phyloP scores from a whole-genome alignment of 495 filamentous ascomycete genomes.

The Massariosphaeria phaeospora region DNA sequence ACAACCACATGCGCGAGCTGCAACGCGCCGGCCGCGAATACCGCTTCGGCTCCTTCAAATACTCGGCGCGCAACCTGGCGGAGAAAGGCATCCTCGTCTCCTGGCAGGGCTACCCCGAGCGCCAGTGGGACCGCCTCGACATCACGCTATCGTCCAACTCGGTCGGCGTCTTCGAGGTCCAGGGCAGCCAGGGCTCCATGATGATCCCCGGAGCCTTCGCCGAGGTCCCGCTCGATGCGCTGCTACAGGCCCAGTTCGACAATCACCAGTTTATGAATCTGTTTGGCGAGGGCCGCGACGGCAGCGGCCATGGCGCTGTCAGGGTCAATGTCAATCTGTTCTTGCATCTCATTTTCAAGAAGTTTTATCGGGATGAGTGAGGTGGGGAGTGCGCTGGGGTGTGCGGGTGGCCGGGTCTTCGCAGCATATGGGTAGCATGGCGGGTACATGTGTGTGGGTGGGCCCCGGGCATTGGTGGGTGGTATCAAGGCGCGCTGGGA shows the following conservation, averaged over 20 bases:
- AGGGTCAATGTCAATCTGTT: slow-evolving; percentile 93
- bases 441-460: no score
- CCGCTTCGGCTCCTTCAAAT: slow-evolving; percentile 97
- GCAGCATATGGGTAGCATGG: no score
- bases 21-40: slow-evolving; percentile 85
- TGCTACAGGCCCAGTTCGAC: slow-evolving; percentile 95
- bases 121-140: slow-evolving; percentile 86
- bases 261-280: slow-evolving; percentile 90
- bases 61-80: slow-evolving; percentile 78
- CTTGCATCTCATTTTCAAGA: slow-evolving; percentile 92
- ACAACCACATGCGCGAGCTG: slow-evolving; percentile 94
- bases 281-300: slow-evolving; percentile 58
- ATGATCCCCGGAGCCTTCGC: slow-evolving; percentile 93
- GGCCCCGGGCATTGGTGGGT: no score
- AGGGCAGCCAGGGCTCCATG: slow-evolving; percentile 87
- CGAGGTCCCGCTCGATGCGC: slow-evolving; percentile 83
- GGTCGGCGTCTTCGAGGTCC: slow-evolving; percentile 89
- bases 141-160: slow-evolving; percentile 91
- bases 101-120: slow-evolving; percentile 78
- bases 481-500: no score
- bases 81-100: slow-evolving; percentile 90
- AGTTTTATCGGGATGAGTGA: slow-evolving; percentile 73
- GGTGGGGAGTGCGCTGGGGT: no score
- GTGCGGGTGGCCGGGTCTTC: no score
- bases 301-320: slow-evolving; percentile 50